Evolutionary conservation across 257 asterid genomes (phyloP).

Genomic region (Vinca minor): DNA sequence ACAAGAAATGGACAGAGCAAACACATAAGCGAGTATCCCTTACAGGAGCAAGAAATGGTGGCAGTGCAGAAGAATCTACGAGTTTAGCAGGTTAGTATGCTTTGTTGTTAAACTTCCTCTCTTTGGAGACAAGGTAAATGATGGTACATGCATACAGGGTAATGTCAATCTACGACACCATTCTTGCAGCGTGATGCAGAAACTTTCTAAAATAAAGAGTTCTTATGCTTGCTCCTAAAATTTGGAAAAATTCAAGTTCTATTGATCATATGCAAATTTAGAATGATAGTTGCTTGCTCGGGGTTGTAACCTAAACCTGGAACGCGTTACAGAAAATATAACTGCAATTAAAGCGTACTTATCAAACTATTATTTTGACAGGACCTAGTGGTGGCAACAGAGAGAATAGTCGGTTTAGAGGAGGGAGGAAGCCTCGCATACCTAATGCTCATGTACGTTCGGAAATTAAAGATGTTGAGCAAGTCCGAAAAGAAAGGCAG

Average conservation of each 20-base stretch:
- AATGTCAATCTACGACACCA: not conserved
- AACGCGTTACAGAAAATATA: not conserved
- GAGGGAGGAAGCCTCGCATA: slow-evolving; percentile 38
- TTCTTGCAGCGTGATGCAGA: not conserved
- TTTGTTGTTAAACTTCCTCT: not conserved
- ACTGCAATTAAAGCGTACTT: not conserved
- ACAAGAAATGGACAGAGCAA: slow-evolving; percentile 73
- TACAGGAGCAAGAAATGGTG: slow-evolving; percentile 37
- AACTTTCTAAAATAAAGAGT: no score
- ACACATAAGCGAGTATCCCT: slow-evolving; percentile 58
- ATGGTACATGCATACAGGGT: not conserved
- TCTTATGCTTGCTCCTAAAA: no score
- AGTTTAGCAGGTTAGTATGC: slow-evolving; percentile 47
- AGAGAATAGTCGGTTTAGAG: slow-evolving; percentile 46
- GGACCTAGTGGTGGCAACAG: slow-evolving; percentile 45
- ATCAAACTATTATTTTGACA: slow-evolving; percentile 17
- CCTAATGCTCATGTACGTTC: slow-evolving; percentile 83
- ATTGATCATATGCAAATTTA: slow-evolving; percentile 1
- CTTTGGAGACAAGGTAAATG: not conserved
- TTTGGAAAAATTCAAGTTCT: no score
- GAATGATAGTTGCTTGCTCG: not conserved
- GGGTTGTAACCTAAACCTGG: not conserved
- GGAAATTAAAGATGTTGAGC: slow-evolving; percentile 69
- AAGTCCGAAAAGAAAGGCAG: slow-evolving; percentile 76
- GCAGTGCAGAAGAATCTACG: slow-evolving; percentile 36